Percentiles rank a stretch among this genome's conserved stretches.
These are phyloP conservation scores for Citropsis articulata DNA, from an alignment of 345 rosid species.

Conservation along the genomic window DNA sequence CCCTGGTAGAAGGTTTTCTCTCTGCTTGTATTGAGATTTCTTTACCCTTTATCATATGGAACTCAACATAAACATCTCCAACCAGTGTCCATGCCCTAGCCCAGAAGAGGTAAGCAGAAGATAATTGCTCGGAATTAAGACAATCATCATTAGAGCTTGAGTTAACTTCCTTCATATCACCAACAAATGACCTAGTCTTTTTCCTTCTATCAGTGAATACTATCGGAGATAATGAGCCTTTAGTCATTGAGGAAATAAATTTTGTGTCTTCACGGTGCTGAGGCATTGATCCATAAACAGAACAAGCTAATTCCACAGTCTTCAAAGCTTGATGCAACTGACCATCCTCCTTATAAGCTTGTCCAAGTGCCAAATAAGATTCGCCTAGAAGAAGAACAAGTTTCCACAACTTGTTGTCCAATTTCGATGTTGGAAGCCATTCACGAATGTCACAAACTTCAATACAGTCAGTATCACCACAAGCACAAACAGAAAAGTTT, in stretches of 20 bases:
- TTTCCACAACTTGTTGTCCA: constrained; percentile 87
- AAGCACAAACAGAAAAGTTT: constrained; percentile 69
- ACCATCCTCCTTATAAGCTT: constrained; percentile 77
- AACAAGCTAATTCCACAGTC: constrained; percentile 80
- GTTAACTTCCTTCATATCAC: constrained; percentile 34
- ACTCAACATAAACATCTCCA: constrained; percentile 83
- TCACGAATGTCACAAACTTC: constrained; percentile 93
- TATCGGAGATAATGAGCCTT: constrained; percentile 26
- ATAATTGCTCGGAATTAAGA: constrained; percentile 46
- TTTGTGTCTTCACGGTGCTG: constrained; percentile 58
- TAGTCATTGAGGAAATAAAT: constrained; percentile 72
- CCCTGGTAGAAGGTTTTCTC: constrained; percentile 36
- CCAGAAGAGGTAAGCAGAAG: constrained; percentile 77
- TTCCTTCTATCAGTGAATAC: constrained; percentile 21
- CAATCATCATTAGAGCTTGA: constrained; percentile 32
- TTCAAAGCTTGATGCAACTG: constrained; percentile 79
- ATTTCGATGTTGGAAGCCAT: constrained; percentile 88
- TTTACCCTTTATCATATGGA: constrained; percentile 58
- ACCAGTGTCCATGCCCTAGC: constrained; percentile 89
- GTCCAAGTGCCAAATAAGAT: constrained; percentile 84
- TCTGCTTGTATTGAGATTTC: constrained; percentile 42
- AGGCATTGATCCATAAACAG: constrained; percentile 94
- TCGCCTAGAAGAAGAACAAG: constrained; percentile 97
- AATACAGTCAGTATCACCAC: constrained; percentile 96
- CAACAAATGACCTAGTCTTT: constrained; percentile 27